Conservation (phyloP, 352 stramenopile species). For the Phytophthora niederhauseri region DNA sequence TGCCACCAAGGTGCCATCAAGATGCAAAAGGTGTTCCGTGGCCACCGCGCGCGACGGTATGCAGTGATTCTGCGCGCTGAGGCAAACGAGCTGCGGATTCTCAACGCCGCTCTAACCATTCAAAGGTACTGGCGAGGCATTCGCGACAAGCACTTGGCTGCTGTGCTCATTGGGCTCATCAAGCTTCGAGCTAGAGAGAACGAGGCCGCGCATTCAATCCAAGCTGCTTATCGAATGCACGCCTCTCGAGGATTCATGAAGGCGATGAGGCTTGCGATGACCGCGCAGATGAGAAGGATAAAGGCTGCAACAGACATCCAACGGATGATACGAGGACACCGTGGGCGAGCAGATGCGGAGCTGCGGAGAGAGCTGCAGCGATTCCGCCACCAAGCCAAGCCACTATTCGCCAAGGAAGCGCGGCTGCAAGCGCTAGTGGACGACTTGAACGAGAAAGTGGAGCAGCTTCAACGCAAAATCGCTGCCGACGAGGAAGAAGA, state of each 20-base stretch:
- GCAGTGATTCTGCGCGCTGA: conserved; percentile 47
- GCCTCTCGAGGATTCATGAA: conserved; percentile 66
- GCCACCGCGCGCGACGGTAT: conserved; percentile 53
- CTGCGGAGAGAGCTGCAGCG: conserved; percentile 76
- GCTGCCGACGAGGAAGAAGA: conserved; percentile 60
- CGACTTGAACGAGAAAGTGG: conserved; percentile 61
- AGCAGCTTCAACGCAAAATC: conserved; percentile 44
- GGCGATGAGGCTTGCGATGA: conserved; percentile 56
- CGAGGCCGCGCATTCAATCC: conserved; percentile 60
- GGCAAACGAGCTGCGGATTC: conserved; percentile 38
- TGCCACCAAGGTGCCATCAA: conserved; percentile 53
- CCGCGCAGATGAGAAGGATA: conserved; percentile 48
- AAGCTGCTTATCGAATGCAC: conserved; percentile 66
- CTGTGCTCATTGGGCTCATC: conserved; percentile 72
- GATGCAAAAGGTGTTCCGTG: conserved; percentile 80
- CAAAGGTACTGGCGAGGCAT: conserved; percentile 80
- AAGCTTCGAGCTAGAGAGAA: conserved; percentile 68
- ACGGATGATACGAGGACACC: conserved; percentile 79
- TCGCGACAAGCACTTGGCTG: conserved; percentile 75
- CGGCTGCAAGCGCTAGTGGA: conserved; percentile 46
- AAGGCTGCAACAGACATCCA: conserved; percentile 71
- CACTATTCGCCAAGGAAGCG: conserved; percentile 67
- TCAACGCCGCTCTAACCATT: conserved; percentile 73
- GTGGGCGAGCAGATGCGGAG: conserved; percentile 68
- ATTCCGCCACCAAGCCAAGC: conserved; percentile 75